Base-by-base conservation (phyloP, 257 asterid genomes). In the Nyctanthes arbortristis region DNA sequence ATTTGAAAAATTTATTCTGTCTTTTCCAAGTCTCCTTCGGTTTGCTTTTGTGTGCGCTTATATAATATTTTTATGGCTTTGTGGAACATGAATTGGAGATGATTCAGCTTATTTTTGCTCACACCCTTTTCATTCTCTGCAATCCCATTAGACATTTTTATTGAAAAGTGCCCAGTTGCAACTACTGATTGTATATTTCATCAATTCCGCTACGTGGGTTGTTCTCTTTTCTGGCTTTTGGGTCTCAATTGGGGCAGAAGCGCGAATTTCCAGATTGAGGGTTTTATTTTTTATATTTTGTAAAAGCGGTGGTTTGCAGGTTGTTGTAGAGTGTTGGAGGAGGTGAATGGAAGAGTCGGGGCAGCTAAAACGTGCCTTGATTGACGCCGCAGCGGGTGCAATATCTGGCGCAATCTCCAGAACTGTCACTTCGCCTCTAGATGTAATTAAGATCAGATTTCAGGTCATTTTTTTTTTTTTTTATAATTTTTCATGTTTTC, bases 361-460 rank as follows among this genome's bases (percentile, higher is more conserved):
- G 74, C 88, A 89, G 81, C 75, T 91, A 29, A 87, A 87, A 70
- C 80, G 89, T 83, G 96, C 94, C 31, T 61, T 89, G 66, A 84
- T 89, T 62, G 86, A 91, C 77, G 85, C 89, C 18, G 57, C 96
- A 1, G 96, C 99, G 1, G 99, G 99, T 72, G 97, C 97, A 7
- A 71, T 90, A 55, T 76, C 98, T 14, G 97, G 98, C 20, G 96
- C 67, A 40, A 55, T 93, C 30, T 90, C 96, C 0, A 87, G 98
- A 75, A 88, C 91, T 1, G 89, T 93, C 16, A 93, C 97, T 0
- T 89, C 98, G 24, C 98, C 98, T 8, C 91, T 93, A 25, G 99
- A 93, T 81, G 99, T 93, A 31, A 89, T 93, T 77, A 93, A 93
- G 80, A 93, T 93, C 68, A 82, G 99, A 79, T 93, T 93, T 79